Conservation (phyloP, 208 protist genomes). For the Vickermania spadyakhi region DNA sequence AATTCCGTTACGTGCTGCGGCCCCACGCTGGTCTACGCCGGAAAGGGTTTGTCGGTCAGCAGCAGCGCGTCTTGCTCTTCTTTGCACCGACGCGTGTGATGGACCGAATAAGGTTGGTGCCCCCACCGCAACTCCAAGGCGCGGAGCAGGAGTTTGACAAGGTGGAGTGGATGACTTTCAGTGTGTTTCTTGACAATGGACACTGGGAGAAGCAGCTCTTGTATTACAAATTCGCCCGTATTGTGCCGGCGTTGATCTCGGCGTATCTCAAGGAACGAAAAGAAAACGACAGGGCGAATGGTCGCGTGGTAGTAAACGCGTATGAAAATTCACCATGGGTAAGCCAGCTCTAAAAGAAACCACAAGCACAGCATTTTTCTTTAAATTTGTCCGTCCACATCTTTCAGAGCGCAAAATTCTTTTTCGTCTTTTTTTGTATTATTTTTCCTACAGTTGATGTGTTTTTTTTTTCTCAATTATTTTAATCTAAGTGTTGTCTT, state of each 20-base stretch:
- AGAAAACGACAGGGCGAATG: too few species aligned
- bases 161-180: slow-evolving; percentile 42
- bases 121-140: slow-evolving; percentile 18
- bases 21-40: slow-evolving; percentile 38
- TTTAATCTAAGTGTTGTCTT: too few species aligned
- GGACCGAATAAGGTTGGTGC: slow-evolving; percentile 36
- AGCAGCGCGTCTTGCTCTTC: slow-evolving; percentile 72
- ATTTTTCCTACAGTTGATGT: too few species aligned
- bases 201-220: slow-evolving; percentile 55
- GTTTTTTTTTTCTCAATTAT: too few species aligned
- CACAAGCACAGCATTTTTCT: too few species aligned
- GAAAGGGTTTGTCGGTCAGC: slow-evolving; percentile 55
- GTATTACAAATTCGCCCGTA: slow-evolving; percentile 22
- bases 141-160: slow-evolving; percentile 41
- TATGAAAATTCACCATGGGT: too few species aligned
- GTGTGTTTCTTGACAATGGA: slow-evolving; percentile 11
- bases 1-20: slow-evolving; percentile 53
- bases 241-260: slow-evolving; percentile 29
- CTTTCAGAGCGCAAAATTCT: too few species aligned
- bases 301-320: too few species aligned
- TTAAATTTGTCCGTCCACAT: too few species aligned
- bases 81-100: slow-evolving; percentile 18
- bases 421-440: too few species aligned
- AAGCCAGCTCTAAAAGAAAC: too few species aligned
- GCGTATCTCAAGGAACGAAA: slow-evolving; percentile 13